Percentiles rank a stretch among this genome's conserved stretches.
These are phyloP conservation scores for Excoecaria agallocha DNA, from an alignment of 345 rosid genomes.

Conservation along the genomic window DNA sequence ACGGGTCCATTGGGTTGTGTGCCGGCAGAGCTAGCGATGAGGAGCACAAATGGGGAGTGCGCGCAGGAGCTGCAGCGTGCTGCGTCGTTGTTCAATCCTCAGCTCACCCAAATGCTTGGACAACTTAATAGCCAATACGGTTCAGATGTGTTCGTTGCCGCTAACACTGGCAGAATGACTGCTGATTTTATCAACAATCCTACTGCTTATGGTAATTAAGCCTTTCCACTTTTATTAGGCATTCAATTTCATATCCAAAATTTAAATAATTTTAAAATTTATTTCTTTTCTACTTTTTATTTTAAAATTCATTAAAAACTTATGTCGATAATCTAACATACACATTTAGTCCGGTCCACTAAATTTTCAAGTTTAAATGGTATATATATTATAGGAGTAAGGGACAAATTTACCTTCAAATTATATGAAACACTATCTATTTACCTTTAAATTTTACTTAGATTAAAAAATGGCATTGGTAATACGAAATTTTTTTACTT, in stretches of 20 bases:
- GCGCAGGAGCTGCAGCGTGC: slow-evolving; percentile 18
- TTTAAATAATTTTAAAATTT: background rate
- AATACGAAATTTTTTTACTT: no score
- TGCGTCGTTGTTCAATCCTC: slow-evolving; percentile 24
- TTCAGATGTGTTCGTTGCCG: slow-evolving; percentile 23
- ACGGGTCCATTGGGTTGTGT: slow-evolving; percentile 30
- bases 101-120: slow-evolving; percentile 13
- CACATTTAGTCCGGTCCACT: no score
- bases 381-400: no score
- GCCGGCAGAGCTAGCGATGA: slow-evolving; percentile 26
- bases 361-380: no score
- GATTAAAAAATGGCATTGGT: no score
- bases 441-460: no score
- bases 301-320: no score
- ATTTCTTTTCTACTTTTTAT: no score
- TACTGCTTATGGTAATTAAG: slow-evolving; percentile 14
- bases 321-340: no score
- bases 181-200: slow-evolving; percentile 20
- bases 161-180: slow-evolving; percentile 5
- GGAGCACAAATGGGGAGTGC: slow-evolving; percentile 19
- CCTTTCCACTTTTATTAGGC: background rate
- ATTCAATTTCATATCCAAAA: background rate
- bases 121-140: slow-evolving; percentile 20
- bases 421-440: no score
- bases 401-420: no score